Percentiles rank a stretch among this genome's conserved stretches.
Evolutionary conservation across 371 early-diverging fungal genomes (phyloP).

Genomic region (Rhizopus sp.): DNA sequence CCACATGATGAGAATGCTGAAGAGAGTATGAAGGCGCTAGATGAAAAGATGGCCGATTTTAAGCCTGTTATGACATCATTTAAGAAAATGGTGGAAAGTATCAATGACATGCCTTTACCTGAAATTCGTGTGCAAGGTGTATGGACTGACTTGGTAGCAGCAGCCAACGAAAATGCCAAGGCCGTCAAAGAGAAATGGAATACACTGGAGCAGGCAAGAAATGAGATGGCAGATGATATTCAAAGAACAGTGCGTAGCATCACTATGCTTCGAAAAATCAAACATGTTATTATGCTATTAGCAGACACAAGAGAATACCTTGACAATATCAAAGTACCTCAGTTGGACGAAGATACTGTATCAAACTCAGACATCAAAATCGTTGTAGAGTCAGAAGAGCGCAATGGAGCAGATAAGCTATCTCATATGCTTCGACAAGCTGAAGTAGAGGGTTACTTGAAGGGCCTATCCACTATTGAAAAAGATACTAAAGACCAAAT

Average conservation of each 20-base stretch:
- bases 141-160: background rate
- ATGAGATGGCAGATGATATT: background rate
- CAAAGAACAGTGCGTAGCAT: conserved; percentile 28
- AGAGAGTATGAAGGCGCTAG: conserved; percentile 29
- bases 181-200: conserved; percentile 23
- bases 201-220: conserved; percentile 4
- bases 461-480: conserved; percentile 3
- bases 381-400: background rate
- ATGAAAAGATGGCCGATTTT: conserved; percentile 34
- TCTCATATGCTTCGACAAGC: conserved; percentile 14
- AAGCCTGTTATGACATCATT: conserved; percentile 30
- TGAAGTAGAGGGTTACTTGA: conserved; percentile 10
- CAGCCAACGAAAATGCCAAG: conserved; percentile 7
- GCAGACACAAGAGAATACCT: conserved; percentile 37
- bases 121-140: background rate
- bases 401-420: conserved; percentile 4
- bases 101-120: background rate
- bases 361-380: background rate
- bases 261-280: conserved; percentile 39
- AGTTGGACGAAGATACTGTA: background rate
- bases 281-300: conserved; percentile 32
- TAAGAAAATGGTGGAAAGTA: conserved; percentile 19
- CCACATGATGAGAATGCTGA: conserved; percentile 6
- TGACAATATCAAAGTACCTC: background rate
- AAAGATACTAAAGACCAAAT: conserved; percentile 19